Evolutionary conservation across 495 filamentous ascomycete genomes (phyloP).

Genomic region (Podospora pseudopauciseta): DNA sequence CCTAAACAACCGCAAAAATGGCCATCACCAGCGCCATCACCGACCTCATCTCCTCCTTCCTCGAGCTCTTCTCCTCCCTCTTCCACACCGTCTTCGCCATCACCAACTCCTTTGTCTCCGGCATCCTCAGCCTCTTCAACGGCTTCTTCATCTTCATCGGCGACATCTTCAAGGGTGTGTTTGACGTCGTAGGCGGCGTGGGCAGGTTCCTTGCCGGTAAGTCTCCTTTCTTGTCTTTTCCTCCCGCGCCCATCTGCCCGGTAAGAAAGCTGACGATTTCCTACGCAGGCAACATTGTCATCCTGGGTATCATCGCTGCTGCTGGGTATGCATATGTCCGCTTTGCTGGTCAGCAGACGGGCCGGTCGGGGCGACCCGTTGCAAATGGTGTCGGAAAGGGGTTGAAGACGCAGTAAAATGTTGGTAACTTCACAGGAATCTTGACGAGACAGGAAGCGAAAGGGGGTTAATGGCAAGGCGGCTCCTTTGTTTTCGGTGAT

Average conservation of each 20-base stretch:
- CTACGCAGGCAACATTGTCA: slow-evolving; percentile 30
- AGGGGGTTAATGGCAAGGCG: no score
- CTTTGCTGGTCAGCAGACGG: slow-evolving; percentile 25
- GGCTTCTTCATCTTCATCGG: slow-evolving; percentile 29
- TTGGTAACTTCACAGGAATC: background rate
- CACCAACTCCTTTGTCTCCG: slow-evolving; percentile 27
- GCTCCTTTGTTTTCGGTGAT: background rate
- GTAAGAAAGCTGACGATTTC: background rate
- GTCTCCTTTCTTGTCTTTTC: slow-evolving; percentile 8
- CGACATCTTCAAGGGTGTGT: slow-evolving; percentile 29
- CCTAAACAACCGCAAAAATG: slow-evolving; percentile 26
- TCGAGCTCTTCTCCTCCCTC: slow-evolving; percentile 33
- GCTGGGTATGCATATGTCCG: slow-evolving; percentile 28
- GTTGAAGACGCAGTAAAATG: slow-evolving; percentile 27
- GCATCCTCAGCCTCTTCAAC: slow-evolving; percentile 26
- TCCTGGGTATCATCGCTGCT: slow-evolving; percentile 30
- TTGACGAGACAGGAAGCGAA: no score
- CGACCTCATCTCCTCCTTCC: slow-evolving; percentile 33
- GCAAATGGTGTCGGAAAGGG: slow-evolving; percentile 8
- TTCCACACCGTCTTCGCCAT: slow-evolving; percentile 29
- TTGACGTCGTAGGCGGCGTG: slow-evolving; percentile 32
- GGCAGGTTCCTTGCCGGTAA: slow-evolving; percentile 35
- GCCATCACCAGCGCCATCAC: slow-evolving; percentile 30
- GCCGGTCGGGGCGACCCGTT: slow-evolving; percentile 14
- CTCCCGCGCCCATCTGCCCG: background rate